Evolutionary conservation across 371 early-diverging fungal genomes (phyloP).

Genomic region (Actinomucor elegans): DNA sequence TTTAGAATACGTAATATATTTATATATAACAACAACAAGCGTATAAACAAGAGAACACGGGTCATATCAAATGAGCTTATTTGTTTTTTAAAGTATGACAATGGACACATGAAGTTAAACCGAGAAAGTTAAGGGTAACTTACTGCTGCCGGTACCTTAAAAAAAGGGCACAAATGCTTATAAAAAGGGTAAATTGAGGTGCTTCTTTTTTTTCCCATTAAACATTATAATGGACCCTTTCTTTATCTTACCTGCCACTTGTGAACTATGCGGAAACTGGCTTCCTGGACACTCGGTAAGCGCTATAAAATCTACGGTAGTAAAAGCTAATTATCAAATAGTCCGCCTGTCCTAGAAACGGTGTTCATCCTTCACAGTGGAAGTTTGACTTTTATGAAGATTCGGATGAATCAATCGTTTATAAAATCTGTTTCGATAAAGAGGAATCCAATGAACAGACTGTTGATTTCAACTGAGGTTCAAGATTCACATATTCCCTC

Average conservation of each 20-base stretch:
- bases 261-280: slow-evolving; percentile 40
- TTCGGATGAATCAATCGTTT: too few species aligned
- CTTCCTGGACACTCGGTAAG: slow-evolving; percentile 31
- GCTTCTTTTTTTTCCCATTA: slow-evolving; percentile 2
- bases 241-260: slow-evolving; percentile 26
- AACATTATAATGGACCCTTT: slow-evolving; percentile 6
- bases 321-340: not conserved
- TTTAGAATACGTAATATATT: too few species aligned
- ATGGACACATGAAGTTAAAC: not conserved
- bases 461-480: too few species aligned
- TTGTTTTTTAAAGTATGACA: not conserved
- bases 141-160: not conserved
- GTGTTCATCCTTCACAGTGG: slow-evolving; percentile 34
- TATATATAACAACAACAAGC: too few species aligned
- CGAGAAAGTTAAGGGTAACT: not conserved
- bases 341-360: slow-evolving; percentile 25
- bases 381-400: too few species aligned
- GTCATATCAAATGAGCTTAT: not conserved
- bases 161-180: too few species aligned
- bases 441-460: too few species aligned
- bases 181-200: not conserved
- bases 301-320: not conserved
- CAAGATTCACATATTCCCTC: too few species aligned
- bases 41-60: not conserved
- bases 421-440: too few species aligned